phyloP scores from a whole-genome alignment of 1,284 basidiomycete species.

The Ceraceosorus guamensis region DNA sequence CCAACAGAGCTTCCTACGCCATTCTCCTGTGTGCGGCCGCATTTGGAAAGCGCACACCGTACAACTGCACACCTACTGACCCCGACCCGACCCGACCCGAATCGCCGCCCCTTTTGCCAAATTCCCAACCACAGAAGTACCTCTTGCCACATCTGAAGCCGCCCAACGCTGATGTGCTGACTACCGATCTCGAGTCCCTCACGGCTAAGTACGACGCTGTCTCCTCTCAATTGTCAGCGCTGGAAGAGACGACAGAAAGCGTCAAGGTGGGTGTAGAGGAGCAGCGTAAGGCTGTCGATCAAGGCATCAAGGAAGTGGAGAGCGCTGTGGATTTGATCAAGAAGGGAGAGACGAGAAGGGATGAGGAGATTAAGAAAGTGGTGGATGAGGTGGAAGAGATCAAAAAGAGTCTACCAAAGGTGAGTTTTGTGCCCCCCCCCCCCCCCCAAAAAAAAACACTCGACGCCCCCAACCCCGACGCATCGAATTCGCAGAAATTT shows the following conservation, averaged over 20 bases:
- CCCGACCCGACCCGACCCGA: no score
- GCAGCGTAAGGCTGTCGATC: constrained; percentile 70
- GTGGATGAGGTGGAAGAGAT: constrained; percentile 56
- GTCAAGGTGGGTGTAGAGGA: constrained; percentile 71
- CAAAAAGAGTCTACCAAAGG: constrained; percentile 83
- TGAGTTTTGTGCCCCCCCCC: constrained; percentile 42
- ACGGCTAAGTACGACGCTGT: constrained; percentile 89
- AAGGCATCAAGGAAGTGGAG: constrained; percentile 72
- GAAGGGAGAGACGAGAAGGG: constrained; percentile 68
- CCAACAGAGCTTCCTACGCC: no score
- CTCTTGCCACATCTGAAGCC: constrained; percentile 84
- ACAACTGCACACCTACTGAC: no score
- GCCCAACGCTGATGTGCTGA: constrained; percentile 79
- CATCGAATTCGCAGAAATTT: neutral
- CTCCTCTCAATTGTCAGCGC: constrained; percentile 62
- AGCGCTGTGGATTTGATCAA: constrained; percentile 68
- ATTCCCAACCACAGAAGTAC: constrained; percentile 64
- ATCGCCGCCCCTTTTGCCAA: no score
- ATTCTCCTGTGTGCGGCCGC: no score
- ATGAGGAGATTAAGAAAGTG: constrained; percentile 85
- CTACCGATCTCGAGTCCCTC: constrained; percentile 75
- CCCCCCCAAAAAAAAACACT: neutral
- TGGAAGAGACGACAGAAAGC: constrained; percentile 68
- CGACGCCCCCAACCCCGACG: neutral
- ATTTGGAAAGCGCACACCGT: no score